Percentiles rank a stretch among this genome's conserved stretches.
phyloP scores from a whole-genome alignment of 805 yeast genomes.

The Starmerella scarabaei region DNA sequence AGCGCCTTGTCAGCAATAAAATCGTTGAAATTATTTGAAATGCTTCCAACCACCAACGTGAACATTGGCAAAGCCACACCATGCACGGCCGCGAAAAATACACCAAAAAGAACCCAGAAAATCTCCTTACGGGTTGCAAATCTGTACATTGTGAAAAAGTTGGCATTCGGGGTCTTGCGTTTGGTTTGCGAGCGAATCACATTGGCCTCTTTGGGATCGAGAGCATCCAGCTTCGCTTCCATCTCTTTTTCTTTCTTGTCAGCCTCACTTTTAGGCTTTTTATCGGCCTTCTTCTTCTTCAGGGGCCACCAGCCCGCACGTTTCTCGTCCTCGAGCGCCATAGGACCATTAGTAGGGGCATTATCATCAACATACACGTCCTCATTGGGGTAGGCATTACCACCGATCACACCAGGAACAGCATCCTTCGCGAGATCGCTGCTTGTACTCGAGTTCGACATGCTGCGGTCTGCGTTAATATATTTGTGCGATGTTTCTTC shows the following conservation, averaged over 20 bases:
- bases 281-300: background rate
- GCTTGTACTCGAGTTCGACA: background rate
- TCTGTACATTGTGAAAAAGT: conserved; percentile 25
- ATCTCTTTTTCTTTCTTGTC: conserved; percentile 3
- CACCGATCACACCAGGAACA: no score
- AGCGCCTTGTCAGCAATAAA: conserved; percentile 23
- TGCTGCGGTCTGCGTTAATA: background rate
- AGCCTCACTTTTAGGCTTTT: background rate
- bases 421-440: no score
- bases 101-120: conserved; percentile 24
- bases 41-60: conserved; percentile 31
- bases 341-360: no score
- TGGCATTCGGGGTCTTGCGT: conserved; percentile 17
- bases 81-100: conserved; percentile 26
- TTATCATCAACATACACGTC: no score
- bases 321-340: background rate
- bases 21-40: conserved; percentile 29
- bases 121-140: conserved; percentile 27
- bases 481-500: background rate
- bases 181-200: conserved; percentile 27
- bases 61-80: conserved; percentile 33
- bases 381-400: no score
- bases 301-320: background rate
- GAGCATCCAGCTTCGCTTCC: conserved; percentile 14
- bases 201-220: conserved; percentile 26